Percentiles rank a stretch among this genome's conserved stretches.
phyloP scores from a whole-genome alignment of 1,139 yeast species.

The Tardiomyces depauwii region DNA sequence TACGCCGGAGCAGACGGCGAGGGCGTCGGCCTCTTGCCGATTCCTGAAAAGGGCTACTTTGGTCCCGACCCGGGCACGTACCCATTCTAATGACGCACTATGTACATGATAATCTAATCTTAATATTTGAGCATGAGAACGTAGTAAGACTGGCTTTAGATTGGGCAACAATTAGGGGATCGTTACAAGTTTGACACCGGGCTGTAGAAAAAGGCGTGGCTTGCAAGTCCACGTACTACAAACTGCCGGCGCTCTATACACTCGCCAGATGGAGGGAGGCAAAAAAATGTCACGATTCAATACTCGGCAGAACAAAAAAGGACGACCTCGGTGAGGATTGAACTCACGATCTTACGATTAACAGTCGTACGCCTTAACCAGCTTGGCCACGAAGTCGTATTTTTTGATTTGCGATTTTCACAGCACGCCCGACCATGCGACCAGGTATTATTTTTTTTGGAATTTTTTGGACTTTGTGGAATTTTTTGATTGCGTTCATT shows the following conservation, averaged over 20 bases:
- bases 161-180: too few species aligned
- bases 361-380: conserved; percentile 53
- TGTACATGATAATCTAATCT: not conserved
- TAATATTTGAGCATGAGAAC: too few species aligned
- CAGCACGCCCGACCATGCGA: too few species aligned
- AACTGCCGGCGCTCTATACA: too few species aligned
- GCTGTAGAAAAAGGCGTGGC: not conserved
- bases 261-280: too few species aligned
- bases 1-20: conserved; percentile 2
- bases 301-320: not conserved
- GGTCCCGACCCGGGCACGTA: not conserved
- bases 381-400: conserved; percentile 38
- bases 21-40: not conserved
- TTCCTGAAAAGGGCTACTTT: not conserved
- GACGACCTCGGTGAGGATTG: conserved; percentile 28
- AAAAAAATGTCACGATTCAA: too few species aligned
- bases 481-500: too few species aligned
- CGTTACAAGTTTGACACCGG: too few species aligned
- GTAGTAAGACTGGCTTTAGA: too few species aligned
- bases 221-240: not conserved
- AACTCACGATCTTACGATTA: conserved; percentile 50
- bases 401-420: not conserved
- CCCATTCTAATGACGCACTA: not conserved
- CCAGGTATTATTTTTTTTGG: not conserved
- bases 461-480: too few species aligned